These are phyloP conservation scores for Penicillium aurantiogriseum DNA, from an alignment of 2,329 filamentous ascomycete genomes.

Conservation along the genomic window DNA sequence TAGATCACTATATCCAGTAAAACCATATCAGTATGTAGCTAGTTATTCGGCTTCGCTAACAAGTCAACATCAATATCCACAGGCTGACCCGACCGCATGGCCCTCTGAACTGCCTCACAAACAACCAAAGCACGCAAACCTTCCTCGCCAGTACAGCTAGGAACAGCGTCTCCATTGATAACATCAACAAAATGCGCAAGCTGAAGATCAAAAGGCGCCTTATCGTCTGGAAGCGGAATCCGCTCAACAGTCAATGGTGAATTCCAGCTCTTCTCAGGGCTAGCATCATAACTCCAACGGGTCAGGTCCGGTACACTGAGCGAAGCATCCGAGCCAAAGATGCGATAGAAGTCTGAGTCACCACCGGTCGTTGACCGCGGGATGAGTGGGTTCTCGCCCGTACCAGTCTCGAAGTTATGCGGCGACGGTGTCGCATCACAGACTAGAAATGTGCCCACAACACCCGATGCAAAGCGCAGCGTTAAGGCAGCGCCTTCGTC, in stretches of 20 bases:
- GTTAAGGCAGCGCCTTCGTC: conserved; percentile 59
- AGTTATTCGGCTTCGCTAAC: conserved; percentile 2
- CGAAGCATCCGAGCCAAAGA: conserved; percentile 54
- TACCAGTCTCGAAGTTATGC: conserved; percentile 57
- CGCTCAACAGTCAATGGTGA: conserved; percentile 36
- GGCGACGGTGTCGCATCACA: conserved; percentile 54
- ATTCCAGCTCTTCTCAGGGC: conserved; percentile 45
- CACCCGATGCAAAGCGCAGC: conserved; percentile 53
- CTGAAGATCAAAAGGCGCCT: conserved; percentile 54
- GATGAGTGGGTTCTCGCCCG: conserved; percentile 58
- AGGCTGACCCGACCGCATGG: conserved; percentile 42
- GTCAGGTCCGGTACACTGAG: conserved; percentile 57
- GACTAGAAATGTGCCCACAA: conserved; percentile 58
- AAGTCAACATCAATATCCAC: conserved; percentile 31
- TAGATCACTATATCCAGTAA: background rate
- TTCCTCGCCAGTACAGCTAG: conserved; percentile 51
- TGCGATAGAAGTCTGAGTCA: conserved; percentile 51
- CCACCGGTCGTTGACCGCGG: conserved; percentile 34
- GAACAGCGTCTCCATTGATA: conserved; percentile 42
- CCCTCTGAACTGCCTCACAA: conserved; percentile 51
- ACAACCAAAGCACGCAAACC: conserved; percentile 54
- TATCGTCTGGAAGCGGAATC: conserved; percentile 27
- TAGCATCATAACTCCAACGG: conserved; percentile 47
- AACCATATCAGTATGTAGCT: background rate
- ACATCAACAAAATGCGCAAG: conserved; percentile 53